Conservation (phyloP, 306 rosid genomes). For the Vigna nakashimae region DNA sequence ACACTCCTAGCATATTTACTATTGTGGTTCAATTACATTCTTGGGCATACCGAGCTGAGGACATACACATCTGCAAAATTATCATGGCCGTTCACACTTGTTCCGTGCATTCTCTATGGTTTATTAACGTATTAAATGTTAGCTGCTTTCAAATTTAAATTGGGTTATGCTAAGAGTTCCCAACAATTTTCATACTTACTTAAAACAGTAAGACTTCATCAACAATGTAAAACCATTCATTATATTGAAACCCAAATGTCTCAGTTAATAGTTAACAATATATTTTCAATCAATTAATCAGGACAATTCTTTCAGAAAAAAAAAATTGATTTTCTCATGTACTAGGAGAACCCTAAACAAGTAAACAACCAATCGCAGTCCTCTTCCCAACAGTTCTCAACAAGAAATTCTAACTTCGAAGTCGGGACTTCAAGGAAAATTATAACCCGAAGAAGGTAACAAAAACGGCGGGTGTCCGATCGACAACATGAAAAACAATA, state of each 20-base stretch:
- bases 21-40: slow-evolving; percentile 10
- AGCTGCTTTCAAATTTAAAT: neutral
- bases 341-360: slow-evolving; percentile 20
- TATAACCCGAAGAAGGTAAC: slow-evolving; percentile 25
- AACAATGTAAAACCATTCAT: neutral
- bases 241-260: neutral
- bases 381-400: slow-evolving; percentile 26
- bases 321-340: slow-evolving; percentile 15
- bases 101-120: slow-evolving; percentile 4
- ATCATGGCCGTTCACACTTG: slow-evolving; percentile 10
- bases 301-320: neutral
- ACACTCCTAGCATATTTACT: slow-evolving; percentile 19
- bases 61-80: slow-evolving; percentile 7
- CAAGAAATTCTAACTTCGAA: slow-evolving; percentile 21
- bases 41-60: slow-evolving; percentile 1
- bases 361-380: slow-evolving; percentile 10
- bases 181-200: neutral
- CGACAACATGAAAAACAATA: slow-evolving; percentile 21
- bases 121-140: neutral
- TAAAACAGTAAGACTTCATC: neutral
- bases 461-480: slow-evolving; percentile 21
- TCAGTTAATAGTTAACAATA: neutral
- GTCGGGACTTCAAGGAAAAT: slow-evolving; percentile 1
- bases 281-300: neutral
- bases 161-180: neutral